Percentiles rank a stretch among this genome's conserved stretches.
phyloP scores from a whole-genome alignment of 257 asterid genomes.

The Solanum chiquidenum region DNA sequence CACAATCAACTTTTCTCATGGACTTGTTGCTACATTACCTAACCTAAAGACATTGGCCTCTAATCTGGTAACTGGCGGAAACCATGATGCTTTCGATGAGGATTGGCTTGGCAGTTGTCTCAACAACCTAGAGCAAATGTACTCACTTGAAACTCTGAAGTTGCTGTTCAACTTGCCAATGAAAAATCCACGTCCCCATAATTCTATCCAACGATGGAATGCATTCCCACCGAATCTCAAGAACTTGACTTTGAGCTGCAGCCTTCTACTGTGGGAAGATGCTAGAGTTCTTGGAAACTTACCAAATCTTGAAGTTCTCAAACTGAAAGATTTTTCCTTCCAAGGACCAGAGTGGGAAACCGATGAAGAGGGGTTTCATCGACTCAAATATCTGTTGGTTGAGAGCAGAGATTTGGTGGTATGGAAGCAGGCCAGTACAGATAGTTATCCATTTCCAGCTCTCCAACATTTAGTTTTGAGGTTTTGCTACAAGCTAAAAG shows the following conservation, averaged over 20 bases:
- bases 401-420: background rate
- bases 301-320: background rate
- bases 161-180: background rate
- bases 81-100: background rate
- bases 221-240: background rate
- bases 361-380: background rate
- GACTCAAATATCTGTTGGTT: background rate
- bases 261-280: no score
- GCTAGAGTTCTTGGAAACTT: background rate
- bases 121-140: background rate
- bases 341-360: background rate
- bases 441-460: background rate
- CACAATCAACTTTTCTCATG: background rate
- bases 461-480: background rate
- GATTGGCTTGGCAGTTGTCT: background rate
- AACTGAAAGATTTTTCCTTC: background rate
- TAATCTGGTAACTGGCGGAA: background rate
- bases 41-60: background rate
- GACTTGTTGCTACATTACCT: background rate
- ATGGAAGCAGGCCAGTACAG: background rate
- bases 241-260: background rate
- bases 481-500: background rate
- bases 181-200: background rate
- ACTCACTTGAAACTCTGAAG: background rate
- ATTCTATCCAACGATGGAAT: background rate